Evolutionary conservation across 2,329 filamentous ascomycete species (phyloP), one percentile per base, ranked within the genome.

Genomic region (Talaromyces sp.): DNA sequence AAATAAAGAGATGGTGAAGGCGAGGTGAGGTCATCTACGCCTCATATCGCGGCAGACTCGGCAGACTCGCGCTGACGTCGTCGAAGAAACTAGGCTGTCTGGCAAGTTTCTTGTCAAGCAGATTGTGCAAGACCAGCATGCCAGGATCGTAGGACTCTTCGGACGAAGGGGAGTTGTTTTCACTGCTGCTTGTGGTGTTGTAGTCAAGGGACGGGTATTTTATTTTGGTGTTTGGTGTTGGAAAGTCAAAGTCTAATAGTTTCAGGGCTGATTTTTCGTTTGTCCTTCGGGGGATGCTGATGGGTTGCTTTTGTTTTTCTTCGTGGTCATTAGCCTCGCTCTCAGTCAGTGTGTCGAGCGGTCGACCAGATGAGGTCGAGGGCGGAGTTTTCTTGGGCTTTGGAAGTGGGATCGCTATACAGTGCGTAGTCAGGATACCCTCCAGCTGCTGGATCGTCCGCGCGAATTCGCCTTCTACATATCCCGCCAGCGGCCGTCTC

Each of bases 401-500:
- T 4, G 27, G 50, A 8, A n/a, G 3, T 31, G 33, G 44, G 14
- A 30, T 44, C 4, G 51, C 50, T 27, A 53, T 52, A 42, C 63
- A 65, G 36, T 65, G 63, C 10, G 56, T 36, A 50, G 59, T n/a
- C 8, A 65, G 30, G 31, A 65, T 62, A 1, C 63, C 65, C 30
- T 66, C 62, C 5, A 66, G 44, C 23, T 68, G 66, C 27, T 61
- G 56, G 44, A 72, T 70, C 30, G 67, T 65, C 16, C 66, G 66
- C 36, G 64, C 64, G 33, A 72, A 65, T 56, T 65, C 62, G 14
- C 62, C 42, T 60, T 73, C 68, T 4, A 78, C 72, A 3, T 72
- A 66, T 2, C 66, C 64, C 14, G 74, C 75, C 3, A 66, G 66
- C 5, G 75, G 72, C 4, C 77, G 67, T 8, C 65, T 67, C 54